Evolutionary conservation across 1,284 basidiomycete species (phyloP), one percentile per base, ranked within the genome.

Genomic region (Singerocomus rubriflavus): DNA sequence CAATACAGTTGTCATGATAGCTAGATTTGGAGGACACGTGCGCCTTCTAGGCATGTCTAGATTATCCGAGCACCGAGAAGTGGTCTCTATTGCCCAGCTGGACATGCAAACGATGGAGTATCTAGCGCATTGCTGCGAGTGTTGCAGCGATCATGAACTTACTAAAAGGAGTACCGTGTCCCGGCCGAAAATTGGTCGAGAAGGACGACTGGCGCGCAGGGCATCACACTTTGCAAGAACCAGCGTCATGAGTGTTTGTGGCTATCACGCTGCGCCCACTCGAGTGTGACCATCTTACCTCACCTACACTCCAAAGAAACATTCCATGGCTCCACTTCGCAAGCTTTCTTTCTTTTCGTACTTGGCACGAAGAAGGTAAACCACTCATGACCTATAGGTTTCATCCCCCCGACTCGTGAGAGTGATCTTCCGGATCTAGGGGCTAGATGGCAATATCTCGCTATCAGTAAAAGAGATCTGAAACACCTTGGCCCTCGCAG

Each of bases 401-500:
- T 45, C 44, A 44, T 45, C 21, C 25, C 21, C 29, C 13, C 21
- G 5, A 9, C 16, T 26, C 29, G 25, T n/a, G 9, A 10, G 17
- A n/a, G 6, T 5, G 41, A 9, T 17, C 26, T 5, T 17, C 26
- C n/a, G 16, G 41, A 45, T 26, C 21, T 26, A n/a, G 13, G 39
- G 16, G 43, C 25, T 40, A 6, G 35, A 25, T 11, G 27, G 32
- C 40, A 11, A 9, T 13, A 29, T 29, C 34, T 55, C 25, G 30
- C 31, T 16, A n/a, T 38, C 35, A 57, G 27, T 26, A 13, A 13
- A 33, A 14, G 10, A 45, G 47, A 56, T 47, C 45, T 54, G 48
- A 57, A 61, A 61, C 51, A 9, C 21, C 30, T 41, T 16, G 13
- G 29, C 26, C 43, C 30, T 11, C 8, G 27, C n/a, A 27, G 31